Base-by-base conservation (phyloP, 176 grass and related monocot species). In the Elaeis guineensis region DNA sequence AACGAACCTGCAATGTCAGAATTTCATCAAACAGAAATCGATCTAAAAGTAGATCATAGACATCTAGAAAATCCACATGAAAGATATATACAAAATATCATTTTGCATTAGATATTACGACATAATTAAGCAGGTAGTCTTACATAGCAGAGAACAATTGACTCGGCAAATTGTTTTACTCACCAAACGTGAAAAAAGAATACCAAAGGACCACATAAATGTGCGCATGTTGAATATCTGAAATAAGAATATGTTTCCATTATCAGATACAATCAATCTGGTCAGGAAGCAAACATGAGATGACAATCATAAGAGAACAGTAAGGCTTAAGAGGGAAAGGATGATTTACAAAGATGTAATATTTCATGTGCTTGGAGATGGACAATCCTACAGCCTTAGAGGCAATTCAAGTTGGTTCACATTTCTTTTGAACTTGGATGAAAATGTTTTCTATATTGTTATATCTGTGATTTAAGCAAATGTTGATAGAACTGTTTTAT, bases 121-220 rank as follows among this genome's bases (percentile, higher is more conserved):
- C 35, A 44, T 44, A 44, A 12, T 44, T 12, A 44, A 44, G 35
- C 11, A 44, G 35, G 35, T 44, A 44, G 35, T 44, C 14, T 44
- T 44, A 44, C 35, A 44, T 44, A 44, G 35, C 35, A 44, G 9
- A 44, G 35, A 6, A 44, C 8, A 44, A 14, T 44, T 12, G 35
- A 44, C 35, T 44, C 11, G 1, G 35, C 2, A 44, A 44, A 44
- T 44, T 44, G 35, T 14, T 61, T 56, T 7, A 66, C 85, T 79
- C 79, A 97, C 92, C 84, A 97, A 75, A 53, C 87, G 93, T 67
- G 93, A 97, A 70, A 97, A 97, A 44, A 97, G 87, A 88, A 97
- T 97, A 44, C 93, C 87, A 25, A 97, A 91, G 58, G 93, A 97
- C 93, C 93, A 91, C 77, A 80, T 62, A 75, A 91, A 97, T 23